A percentile compares a stretch with the other conserved stretches of the same genome.
Conservation (phyloP, 345 rosid genomes). For the Citrus trifoliata region DNA sequence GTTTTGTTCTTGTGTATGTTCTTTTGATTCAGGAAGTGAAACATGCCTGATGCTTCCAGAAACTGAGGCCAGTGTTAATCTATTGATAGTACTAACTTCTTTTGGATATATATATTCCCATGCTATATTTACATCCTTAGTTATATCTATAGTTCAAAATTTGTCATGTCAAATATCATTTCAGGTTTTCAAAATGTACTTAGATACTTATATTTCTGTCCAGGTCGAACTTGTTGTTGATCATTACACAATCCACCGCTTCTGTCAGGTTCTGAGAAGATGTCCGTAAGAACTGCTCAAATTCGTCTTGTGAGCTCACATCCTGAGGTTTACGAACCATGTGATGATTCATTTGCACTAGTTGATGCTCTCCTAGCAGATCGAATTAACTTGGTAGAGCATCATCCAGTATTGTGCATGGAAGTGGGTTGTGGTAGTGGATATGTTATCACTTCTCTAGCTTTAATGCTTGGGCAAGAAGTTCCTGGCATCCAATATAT, state of each 20-base stretch:
- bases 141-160: not conserved
- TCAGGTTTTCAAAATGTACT: not conserved
- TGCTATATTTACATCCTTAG: not conserved
- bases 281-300: slow-evolving; percentile 53
- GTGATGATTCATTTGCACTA: slow-evolving; percentile 88
- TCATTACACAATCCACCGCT: not conserved
- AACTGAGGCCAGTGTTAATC: not conserved
- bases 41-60: not conserved
- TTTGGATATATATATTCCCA: not conserved
- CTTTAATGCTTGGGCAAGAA: slow-evolving; percentile 58
- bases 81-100: not conserved
- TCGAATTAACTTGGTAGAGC: slow-evolving; percentile 48
- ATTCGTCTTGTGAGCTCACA: slow-evolving; percentile 80
- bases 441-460: slow-evolving; percentile 77
- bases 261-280: slow-evolving; percentile 20
- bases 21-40: not conserved
- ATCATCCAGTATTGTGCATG: slow-evolving; percentile 60
- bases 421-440: slow-evolving; percentile 91
- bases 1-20: not conserved
- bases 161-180: not conserved
- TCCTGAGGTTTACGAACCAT: slow-evolving; percentile 85
- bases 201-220: not conserved
- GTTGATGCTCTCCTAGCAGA: slow-evolving; percentile 89
- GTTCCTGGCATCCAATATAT: slow-evolving; percentile 37
- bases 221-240: not conserved